These are phyloP conservation scores for Angomonas desouzai DNA, from an alignment of 208 protist genomes.

Conservation along the genomic window DNA sequence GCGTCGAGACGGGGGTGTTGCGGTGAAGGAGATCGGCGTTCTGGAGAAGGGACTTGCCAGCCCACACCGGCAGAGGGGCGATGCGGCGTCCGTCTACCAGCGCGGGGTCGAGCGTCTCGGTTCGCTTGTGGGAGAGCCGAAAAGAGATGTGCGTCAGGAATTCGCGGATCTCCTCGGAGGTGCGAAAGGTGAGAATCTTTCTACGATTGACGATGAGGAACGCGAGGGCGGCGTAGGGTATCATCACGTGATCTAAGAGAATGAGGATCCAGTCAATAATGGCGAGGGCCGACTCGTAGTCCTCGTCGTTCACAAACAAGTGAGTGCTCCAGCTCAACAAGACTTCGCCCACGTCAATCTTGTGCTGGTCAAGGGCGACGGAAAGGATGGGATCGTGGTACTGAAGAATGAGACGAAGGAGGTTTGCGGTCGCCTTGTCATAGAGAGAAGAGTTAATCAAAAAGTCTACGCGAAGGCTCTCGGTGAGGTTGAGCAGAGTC, in stretches of 20 bases:
- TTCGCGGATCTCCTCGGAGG: background rate
- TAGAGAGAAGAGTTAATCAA: conserved; percentile 27
- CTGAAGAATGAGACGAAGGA: conserved; percentile 82
- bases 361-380: conserved; percentile 73
- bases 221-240: conserved; percentile 66
- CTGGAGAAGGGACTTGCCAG: conserved; percentile 66
- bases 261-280: conserved; percentile 81
- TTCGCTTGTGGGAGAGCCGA: conserved; percentile 28
- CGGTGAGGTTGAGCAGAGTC: background rate
- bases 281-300: conserved; percentile 32
- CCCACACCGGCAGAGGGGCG: conserved; percentile 44
- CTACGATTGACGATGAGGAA: conserved; percentile 61
- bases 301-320: conserved; percentile 45
- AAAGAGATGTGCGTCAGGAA: conserved; percentile 12
- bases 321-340: conserved; percentile 55
- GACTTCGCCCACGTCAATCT: conserved; percentile 48
- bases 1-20: conserved; percentile 62
- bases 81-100: conserved; percentile 46
- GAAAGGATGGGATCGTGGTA: conserved; percentile 85
- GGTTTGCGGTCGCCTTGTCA: conserved; percentile 33
- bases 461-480: conserved; percentile 1
- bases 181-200: conserved; percentile 34
- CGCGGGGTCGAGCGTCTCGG: conserved; percentile 32
- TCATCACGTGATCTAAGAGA: conserved; percentile 56
- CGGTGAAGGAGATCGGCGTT: conserved; percentile 72